Evolutionary conservation across 2,329 filamentous ascomycete species (phyloP).

Genomic region (Aschersonia sp.): DNA sequence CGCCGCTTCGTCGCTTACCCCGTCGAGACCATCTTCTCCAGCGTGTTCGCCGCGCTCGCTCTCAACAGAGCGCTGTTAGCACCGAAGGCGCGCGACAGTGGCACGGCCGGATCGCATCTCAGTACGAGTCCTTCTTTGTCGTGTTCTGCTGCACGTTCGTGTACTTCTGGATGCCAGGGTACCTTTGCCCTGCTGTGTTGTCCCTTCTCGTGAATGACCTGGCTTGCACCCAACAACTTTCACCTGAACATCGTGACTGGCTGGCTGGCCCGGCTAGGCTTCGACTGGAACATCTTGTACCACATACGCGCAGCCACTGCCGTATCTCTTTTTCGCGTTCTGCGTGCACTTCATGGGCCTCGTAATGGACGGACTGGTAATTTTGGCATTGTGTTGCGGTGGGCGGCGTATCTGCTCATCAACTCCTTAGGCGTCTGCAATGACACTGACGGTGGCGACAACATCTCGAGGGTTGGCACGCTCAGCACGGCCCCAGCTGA

Average conservation of each 20-base stretch:
- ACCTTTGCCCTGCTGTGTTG: slow-evolving; percentile 26
- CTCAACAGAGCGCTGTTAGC: slow-evolving; percentile 17
- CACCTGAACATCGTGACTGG: slow-evolving; percentile 27
- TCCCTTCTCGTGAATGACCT: slow-evolving; percentile 34
- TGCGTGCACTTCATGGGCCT: slow-evolving; percentile 19
- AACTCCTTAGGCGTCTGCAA: slow-evolving; percentile 31
- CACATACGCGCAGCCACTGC: slow-evolving; percentile 12
- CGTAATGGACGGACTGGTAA: slow-evolving; percentile 16
- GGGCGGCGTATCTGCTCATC: slow-evolving; percentile 30
- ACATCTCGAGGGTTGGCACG: slow-evolving; percentile 28
- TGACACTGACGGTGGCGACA: slow-evolving; percentile 25
- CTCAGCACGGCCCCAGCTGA: slow-evolving; percentile 13
- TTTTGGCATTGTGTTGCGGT: slow-evolving; percentile 26
- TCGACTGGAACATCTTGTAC: slow-evolving; percentile 30
- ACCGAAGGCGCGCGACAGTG: slow-evolving; percentile 19
- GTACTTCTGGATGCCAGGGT: slow-evolving; percentile 34
- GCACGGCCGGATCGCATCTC: slow-evolving; percentile 29
- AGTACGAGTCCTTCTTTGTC: slow-evolving; percentile 27
- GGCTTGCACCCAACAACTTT: slow-evolving; percentile 31
- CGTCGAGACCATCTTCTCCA: slow-evolving; percentile 18
- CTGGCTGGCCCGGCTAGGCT: slow-evolving; percentile 24
- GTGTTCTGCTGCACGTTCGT: slow-evolving; percentile 19
- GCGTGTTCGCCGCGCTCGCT: slow-evolving; percentile 17
- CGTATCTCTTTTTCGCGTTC: slow-evolving; percentile 24
- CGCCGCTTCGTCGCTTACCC: slow-evolving; percentile 21